These are phyloP conservation scores for Candida sanyaensis DNA, from an alignment of 1,139 yeast genomes.

Conservation along the genomic window DNA sequence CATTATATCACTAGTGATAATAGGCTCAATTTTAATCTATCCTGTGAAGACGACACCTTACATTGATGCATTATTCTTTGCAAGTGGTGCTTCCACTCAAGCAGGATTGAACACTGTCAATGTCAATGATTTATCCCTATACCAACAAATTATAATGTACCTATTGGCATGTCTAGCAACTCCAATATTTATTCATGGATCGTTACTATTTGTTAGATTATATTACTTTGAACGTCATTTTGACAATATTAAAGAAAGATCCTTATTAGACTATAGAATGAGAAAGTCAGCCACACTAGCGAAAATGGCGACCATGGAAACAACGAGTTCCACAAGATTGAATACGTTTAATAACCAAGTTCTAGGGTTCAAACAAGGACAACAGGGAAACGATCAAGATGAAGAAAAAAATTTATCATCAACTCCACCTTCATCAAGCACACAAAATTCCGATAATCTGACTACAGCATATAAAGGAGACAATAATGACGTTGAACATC, in stretches of 20 bases:
- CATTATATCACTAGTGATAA: slow-evolving; percentile 51
- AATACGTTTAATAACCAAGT: slow-evolving; percentile 44
- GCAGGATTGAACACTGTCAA: slow-evolving; percentile 88
- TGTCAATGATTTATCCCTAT: slow-evolving; percentile 58
- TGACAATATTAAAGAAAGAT: slow-evolving; percentile 73
- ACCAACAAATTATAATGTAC: slow-evolving; percentile 76
- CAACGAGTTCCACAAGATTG: slow-evolving; percentile 28
- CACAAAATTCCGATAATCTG: slow-evolving; percentile 5
- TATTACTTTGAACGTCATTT: slow-evolving; percentile 90
- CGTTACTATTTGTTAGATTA: slow-evolving; percentile 74
- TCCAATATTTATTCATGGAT: slow-evolving; percentile 87
- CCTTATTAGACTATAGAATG: slow-evolving; percentile 76
- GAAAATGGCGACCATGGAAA: slow-evolving; percentile 51
- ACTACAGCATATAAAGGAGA: not conserved
- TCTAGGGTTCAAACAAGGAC: slow-evolving; percentile 23
- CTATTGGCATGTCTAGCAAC: slow-evolving; percentile 67
- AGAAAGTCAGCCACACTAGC: slow-evolving; percentile 72
- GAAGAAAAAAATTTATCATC: slow-evolving; percentile 4
- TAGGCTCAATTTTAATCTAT: slow-evolving; percentile 73
- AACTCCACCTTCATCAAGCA: slow-evolving; percentile 11
- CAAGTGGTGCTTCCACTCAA: slow-evolving; percentile 80
- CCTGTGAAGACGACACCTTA: slow-evolving; percentile 70
- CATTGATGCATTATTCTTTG: slow-evolving; percentile 77
- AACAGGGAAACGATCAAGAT: slow-evolving; percentile 7
- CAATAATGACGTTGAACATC: slow-evolving; percentile 23